These are phyloP conservation scores for Ceraceosorus bombacis DNA, from an alignment of 1,284 basidiomycete species.

Conservation along the genomic window DNA sequence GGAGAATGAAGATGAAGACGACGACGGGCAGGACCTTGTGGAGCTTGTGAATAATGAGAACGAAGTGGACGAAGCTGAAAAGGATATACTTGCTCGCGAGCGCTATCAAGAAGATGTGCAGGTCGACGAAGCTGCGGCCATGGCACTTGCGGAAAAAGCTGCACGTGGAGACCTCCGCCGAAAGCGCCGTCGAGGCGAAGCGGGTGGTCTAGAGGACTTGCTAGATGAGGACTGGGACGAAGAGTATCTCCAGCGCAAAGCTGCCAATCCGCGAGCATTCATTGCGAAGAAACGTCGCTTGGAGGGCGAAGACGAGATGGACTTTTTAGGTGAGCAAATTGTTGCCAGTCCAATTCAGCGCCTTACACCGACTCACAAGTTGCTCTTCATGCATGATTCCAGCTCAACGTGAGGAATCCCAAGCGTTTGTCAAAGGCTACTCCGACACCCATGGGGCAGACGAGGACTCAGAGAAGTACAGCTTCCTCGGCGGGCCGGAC, in stretches of 20 bases:
- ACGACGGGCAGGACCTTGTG: conserved; percentile 35
- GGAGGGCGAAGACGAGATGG: conserved; percentile 35
- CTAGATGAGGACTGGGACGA: conserved; percentile 45
- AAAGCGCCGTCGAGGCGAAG: conserved; percentile 15
- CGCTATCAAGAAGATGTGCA: conserved; percentile 34
- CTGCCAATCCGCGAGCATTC: conserved; percentile 17
- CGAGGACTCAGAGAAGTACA: background rate
- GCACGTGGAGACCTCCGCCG: conserved; percentile 29
- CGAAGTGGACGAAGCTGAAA: conserved; percentile 36
- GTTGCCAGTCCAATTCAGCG: too few species aligned
- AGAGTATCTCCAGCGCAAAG: conserved; percentile 24
- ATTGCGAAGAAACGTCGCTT: conserved; percentile 29
- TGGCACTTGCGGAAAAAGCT: conserved; percentile 36
- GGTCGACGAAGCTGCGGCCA: conserved; percentile 28
- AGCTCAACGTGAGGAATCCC: conserved; percentile 23
- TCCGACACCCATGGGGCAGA: background rate
- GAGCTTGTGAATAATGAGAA: conserved; percentile 39
- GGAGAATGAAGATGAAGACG: conserved; percentile 33
- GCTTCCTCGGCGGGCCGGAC: background rate
- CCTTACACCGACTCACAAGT: too few species aligned
- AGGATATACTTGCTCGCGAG: conserved; percentile 30
- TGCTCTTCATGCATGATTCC: background rate
- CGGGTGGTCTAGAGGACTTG: conserved; percentile 27
- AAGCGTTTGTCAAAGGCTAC: conserved; percentile 35
- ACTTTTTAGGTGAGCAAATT: conserved; percentile 18